Evolutionary conservation across 2,329 filamentous ascomycete species (phyloP).

Genomic region (Pestalotiopsis sp.): DNA sequence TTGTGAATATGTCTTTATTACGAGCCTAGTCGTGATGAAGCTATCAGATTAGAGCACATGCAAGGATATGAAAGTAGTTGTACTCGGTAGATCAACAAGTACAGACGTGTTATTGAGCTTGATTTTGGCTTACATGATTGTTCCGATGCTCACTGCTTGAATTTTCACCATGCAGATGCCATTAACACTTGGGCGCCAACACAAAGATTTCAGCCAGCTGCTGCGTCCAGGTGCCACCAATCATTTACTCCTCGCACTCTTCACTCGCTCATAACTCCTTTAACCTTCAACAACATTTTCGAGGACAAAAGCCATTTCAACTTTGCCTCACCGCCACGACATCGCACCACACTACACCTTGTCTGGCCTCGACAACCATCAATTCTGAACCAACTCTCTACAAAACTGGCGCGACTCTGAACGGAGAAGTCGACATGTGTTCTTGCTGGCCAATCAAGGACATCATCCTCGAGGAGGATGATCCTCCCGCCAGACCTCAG

Average conservation of each 20-base stretch:
- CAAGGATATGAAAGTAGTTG: no score
- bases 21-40: no score
- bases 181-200: neutral
- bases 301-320: neutral
- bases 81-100: no score
- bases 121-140: neutral
- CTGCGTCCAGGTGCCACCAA: neutral
- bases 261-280: no score
- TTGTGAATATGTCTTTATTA: no score
- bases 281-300: neutral
- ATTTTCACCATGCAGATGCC: neutral
- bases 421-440: slow-evolving; percentile 44
- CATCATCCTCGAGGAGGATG: slow-evolving; percentile 49
- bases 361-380: neutral
- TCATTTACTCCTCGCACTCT: neutral
- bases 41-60: no score
- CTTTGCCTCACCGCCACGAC: neutral
- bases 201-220: neutral
- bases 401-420: neutral
- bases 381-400: neutral
- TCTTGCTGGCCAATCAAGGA: slow-evolving; percentile 54
- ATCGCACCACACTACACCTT: neutral
- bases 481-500: slow-evolving; percentile 18
- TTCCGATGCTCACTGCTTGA: neutral
- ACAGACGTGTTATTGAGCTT: no score